phyloP scores from a whole-genome alignment of 495 filamentous ascomycete genomes.

The Talaromyces proteolyticus region DNA sequence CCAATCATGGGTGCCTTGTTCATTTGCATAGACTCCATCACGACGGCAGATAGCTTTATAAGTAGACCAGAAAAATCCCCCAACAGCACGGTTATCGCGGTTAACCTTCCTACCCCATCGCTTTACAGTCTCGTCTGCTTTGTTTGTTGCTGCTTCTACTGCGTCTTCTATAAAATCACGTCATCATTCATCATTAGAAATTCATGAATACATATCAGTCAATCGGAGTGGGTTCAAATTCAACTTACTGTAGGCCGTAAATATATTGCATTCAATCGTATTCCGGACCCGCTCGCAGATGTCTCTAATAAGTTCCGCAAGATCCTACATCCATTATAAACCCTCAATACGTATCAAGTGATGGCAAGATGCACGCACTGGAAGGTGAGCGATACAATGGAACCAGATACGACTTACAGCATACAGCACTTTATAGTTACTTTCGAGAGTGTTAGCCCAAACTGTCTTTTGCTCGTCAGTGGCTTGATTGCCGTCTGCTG shows the following conservation, averaged over 20 bases:
- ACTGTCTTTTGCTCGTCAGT: constrained; percentile 28
- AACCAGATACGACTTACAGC: constrained; percentile 25
- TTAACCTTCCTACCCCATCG: constrained; percentile 41
- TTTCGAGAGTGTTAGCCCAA: constrained; percentile 34
- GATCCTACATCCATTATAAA: constrained; percentile 11
- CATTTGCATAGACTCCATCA: constrained; percentile 31
- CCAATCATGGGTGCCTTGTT: constrained; percentile 13
- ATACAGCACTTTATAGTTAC: constrained; percentile 37
- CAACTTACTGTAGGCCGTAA: constrained; percentile 17
- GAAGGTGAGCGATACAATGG: not conserved
- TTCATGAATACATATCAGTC: not conserved
- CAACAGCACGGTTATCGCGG: constrained; percentile 25
- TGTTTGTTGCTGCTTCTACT: constrained; percentile 4
- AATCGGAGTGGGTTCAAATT: not conserved
- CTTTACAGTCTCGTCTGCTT: constrained; percentile 29
- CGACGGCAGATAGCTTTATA: constrained; percentile 59
- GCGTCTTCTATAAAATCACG: constrained; percentile 24
- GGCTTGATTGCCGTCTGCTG: constrained; percentile 31
- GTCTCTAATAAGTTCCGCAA: constrained; percentile 27
- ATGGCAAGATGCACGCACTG: not conserved
- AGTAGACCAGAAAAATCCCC: constrained; percentile 48
- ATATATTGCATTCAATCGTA: constrained; percentile 37
- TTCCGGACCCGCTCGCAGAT: constrained; percentile 26
- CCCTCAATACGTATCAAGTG: too few relatives aligned
- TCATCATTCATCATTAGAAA: constrained; percentile 23